Evolutionary conservation across 1,284 basidiomycete species (phyloP).

Genomic region (Leccinum pallidistipes): DNA sequence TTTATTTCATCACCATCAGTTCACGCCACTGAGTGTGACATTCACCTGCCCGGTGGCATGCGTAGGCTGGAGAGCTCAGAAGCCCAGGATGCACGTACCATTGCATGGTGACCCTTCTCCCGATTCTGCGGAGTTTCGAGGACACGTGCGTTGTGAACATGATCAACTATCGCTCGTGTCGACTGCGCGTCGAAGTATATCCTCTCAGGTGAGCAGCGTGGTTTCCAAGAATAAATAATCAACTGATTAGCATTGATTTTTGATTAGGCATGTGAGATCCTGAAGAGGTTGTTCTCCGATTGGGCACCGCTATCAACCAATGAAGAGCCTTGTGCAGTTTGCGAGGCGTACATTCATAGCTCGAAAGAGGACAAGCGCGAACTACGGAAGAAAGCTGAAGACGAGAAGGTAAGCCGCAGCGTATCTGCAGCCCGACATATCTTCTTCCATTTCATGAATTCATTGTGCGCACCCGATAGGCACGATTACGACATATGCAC

Average conservation of each 20-base stretch:
- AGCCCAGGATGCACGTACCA: constrained; percentile 70
- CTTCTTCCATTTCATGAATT: constrained; percentile 13
- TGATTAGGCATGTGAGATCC: constrained; percentile 54
- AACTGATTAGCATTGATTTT: constrained; percentile 10
- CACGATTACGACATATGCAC: constrained; percentile 58
- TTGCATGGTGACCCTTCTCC: constrained; percentile 62
- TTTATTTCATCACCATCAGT: constrained; percentile 9
- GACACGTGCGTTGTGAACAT: constrained; percentile 71
- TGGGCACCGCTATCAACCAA: constrained; percentile 58
- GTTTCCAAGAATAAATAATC: constrained; percentile 10
- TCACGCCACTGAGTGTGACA: constrained; percentile 13
- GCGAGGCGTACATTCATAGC: constrained; percentile 53
- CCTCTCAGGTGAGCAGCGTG: constrained; percentile 45
- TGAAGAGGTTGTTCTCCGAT: constrained; percentile 58
- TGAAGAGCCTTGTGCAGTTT: constrained; percentile 56
- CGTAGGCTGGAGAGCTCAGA: constrained; percentile 68
- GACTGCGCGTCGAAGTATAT: constrained; percentile 59
- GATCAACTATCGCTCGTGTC: constrained; percentile 54
- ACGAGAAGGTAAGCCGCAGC: constrained; percentile 61
- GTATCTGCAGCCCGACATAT: neutral
- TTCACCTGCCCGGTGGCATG: constrained; percentile 11
- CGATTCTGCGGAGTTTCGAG: constrained; percentile 51
- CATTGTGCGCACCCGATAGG: constrained; percentile 39
- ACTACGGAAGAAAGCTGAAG: constrained; percentile 59
- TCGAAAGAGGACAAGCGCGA: constrained; percentile 60